Evolutionary conservation across 306 rosid genomes (phyloP).

Genomic region (Alnus rubra): DNA sequence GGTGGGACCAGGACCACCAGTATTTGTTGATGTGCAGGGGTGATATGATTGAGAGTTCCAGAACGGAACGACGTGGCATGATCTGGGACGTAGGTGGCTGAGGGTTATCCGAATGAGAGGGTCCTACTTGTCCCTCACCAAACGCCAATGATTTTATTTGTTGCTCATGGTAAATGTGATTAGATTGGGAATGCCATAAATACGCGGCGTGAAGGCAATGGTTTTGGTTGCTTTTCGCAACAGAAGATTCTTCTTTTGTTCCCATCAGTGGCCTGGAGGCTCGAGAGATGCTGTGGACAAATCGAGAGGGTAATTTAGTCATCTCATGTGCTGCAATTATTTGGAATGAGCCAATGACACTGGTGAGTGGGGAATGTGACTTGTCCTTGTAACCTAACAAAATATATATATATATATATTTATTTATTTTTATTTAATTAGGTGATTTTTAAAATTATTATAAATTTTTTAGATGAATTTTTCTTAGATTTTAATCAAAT

Average conservation of each 20-base stretch:
- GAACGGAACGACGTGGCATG: conserved; percentile 21
- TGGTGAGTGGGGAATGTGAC: not conserved
- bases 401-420: too few relatives aligned
- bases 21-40: not conserved
- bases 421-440: too few relatives aligned
- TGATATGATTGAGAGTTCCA: not conserved
- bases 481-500: too few relatives aligned
- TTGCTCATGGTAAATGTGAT: not conserved
- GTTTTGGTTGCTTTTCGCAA: not conserved
- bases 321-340: not conserved
- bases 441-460: too few relatives aligned
- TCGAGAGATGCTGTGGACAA: too few relatives aligned
- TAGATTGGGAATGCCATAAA: not conserved
- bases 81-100: conserved; percentile 18
- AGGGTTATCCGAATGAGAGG: conserved; percentile 42
- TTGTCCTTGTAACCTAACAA: too few relatives aligned
- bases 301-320: conserved; percentile 21
- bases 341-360: not conserved
- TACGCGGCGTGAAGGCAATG: conserved; percentile 59
- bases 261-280: too few relatives aligned
- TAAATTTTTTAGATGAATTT: too few relatives aligned
- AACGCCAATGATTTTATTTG: not conserved
- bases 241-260: conserved; percentile 9
- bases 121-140: conserved; percentile 25
- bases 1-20: not conserved